Evolutionary conservation across 2,329 filamentous ascomycete species (phyloP).

Genomic region (Metarhizium robertsii): DNA sequence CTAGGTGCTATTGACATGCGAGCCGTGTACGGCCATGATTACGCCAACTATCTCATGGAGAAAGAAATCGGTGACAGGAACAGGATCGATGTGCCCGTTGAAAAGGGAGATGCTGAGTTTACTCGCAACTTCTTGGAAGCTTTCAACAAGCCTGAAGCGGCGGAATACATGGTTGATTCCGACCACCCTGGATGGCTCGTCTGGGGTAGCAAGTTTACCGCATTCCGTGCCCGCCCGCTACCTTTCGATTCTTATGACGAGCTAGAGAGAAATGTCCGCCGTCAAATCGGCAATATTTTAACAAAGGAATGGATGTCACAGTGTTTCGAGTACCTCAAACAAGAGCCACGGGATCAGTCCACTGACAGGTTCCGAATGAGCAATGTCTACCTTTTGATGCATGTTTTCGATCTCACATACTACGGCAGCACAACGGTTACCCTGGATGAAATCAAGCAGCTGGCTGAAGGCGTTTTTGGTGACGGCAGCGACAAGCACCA

Average conservation of each 20-base stretch:
- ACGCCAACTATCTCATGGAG: constrained; percentile 76
- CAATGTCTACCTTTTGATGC: constrained; percentile 77
- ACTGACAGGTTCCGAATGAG: constrained; percentile 85
- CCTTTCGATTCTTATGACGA: constrained; percentile 69
- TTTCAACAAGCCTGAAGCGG: constrained; percentile 58
- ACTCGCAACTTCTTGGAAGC: constrained; percentile 68
- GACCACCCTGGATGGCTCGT: constrained; percentile 95
- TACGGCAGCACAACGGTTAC: constrained; percentile 67
- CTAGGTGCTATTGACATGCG: constrained; percentile 85
- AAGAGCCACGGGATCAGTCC: constrained; percentile 76
- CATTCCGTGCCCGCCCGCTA: constrained; percentile 61
- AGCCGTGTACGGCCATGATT: constrained; percentile 76
- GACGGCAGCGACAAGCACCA: constrained; percentile 97
- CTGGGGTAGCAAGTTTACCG: constrained; percentile 82
- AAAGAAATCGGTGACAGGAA: constrained; percentile 64
- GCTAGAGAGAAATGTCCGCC: constrained; percentile 62
- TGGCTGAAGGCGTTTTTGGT: constrained; percentile 69
- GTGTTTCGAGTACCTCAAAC: constrained; percentile 90
- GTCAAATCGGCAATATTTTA: constrained; percentile 71
- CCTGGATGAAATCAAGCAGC: constrained; percentile 79
- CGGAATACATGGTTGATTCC: constrained; percentile 82
- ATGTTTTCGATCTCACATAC: constrained; percentile 84
- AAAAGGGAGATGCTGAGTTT: constrained; percentile 66
- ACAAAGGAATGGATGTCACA: constrained; percentile 78
- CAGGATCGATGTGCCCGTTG: constrained; percentile 64